Evolutionary conservation across 2,329 filamentous ascomycete genomes (phyloP), one percentile per base, ranked within the genome.

Genomic region (Sclerotinia subarctica): DNA sequence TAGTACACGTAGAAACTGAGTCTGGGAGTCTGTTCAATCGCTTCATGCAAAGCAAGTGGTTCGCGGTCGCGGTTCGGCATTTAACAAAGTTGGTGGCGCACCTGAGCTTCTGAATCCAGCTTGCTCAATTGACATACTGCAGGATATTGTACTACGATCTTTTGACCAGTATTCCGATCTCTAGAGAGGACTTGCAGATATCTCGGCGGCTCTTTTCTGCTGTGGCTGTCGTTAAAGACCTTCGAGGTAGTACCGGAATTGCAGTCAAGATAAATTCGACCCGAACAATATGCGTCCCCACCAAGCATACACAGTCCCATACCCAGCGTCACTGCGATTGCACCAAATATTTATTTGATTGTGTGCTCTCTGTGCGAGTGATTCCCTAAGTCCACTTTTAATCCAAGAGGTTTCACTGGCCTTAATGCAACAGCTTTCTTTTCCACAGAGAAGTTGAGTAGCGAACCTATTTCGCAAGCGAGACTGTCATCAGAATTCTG

Each of bases 81-180:
- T 77, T 21, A 49, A 75, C 5, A 74, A 72, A 46, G 70, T 73
- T 32, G 76, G 76, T 21, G 74, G 69, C 35, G 72, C 69, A 13
- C 74, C 73, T 35, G 72, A 77, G 38, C 71, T 75, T 11, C 65
- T 79, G 17, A 74, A 78, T 54, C 59, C 67, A 11, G 26, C n/a
- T 2, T 29, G 60, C 5, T 67, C 69, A 38, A 32, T 32, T 13
- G 21, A 49, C 10, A 63, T 58, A 21, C 35, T 69, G 7, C 44
- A 67, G 26, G 60, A 8, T 6, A 68, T 73, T 2, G 19, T 72
- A 38, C 32, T 44, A 7, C 44, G 67, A 21, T 49, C 58, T 1
- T 58, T 5, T 59, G 67, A 15, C 68, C 53, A n/a, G 21, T 70
- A 44, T 72, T 13, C 6, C 72, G 8, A 56, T n/a, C 7, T 64